Percentiles rank a stretch among this genome's conserved stretches.
Conservation (phyloP, 805 yeast species). For the Kuraishia piskuri region DNA sequence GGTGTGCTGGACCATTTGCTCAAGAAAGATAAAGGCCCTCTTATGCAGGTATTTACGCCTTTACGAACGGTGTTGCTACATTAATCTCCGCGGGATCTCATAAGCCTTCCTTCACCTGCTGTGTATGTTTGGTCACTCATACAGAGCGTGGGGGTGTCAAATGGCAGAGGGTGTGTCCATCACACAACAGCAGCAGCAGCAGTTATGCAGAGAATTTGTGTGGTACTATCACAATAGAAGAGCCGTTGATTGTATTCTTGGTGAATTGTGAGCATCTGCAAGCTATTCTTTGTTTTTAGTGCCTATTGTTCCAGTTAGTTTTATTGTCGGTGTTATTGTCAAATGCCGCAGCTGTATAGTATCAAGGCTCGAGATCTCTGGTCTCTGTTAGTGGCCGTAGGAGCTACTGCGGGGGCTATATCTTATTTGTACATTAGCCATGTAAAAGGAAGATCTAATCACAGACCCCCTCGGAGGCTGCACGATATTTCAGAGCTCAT, state of each 20-base stretch:
- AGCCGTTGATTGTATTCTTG: too few species aligned
- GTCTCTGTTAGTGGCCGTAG: not conserved
- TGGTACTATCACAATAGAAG: too few species aligned
- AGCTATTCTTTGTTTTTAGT: too few species aligned
- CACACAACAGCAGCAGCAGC: not conserved
- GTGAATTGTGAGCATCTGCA: too few species aligned
- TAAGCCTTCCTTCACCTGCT: not conserved
- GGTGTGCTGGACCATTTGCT: too few species aligned
- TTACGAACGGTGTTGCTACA: not conserved
- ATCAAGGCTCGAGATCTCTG: not conserved
- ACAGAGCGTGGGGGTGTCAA: not conserved
- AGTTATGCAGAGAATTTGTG: not conserved
- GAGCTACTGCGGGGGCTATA: not conserved
- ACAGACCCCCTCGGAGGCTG: not conserved
- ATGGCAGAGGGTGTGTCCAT: not conserved
- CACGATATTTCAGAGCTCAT: slow-evolving; percentile 41
- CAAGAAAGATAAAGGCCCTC: too few species aligned
- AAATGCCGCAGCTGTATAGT: not conserved
- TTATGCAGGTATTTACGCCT: too few species aligned
- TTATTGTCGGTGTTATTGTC: too few species aligned
- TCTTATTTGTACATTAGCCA: not conserved
- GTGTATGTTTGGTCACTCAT: not conserved
- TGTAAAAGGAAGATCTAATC: not conserved
- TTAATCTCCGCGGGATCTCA: not conserved
- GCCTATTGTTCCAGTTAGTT: too few species aligned